phyloP scores from a whole-genome alignment of 1,139 yeast species.

The Blastobotrys malaysiensis region DNA sequence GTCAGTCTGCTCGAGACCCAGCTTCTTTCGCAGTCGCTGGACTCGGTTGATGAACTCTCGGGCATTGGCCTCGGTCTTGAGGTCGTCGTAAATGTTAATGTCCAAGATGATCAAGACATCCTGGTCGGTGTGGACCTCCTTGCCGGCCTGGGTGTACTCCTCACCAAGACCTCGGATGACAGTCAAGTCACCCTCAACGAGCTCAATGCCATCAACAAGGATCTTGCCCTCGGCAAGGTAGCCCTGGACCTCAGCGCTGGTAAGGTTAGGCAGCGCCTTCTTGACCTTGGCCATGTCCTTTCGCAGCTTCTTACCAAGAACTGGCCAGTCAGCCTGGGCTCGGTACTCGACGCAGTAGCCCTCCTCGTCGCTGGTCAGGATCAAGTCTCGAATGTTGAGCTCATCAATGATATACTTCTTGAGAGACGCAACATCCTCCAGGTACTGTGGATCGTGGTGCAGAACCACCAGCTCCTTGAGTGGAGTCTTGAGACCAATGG shows the following conservation, averaged over 20 bases:
- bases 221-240: slow-evolving; percentile 71
- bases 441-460: slow-evolving; percentile 69
- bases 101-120: slow-evolving; percentile 89
- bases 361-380: slow-evolving; percentile 86
- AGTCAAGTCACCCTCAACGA: slow-evolving; percentile 81
- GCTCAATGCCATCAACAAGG: slow-evolving; percentile 81
- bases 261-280: slow-evolving; percentile 78
- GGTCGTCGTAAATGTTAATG: slow-evolving; percentile 78
- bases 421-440: slow-evolving; percentile 73
- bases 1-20: slow-evolving; percentile 90
- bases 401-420: slow-evolving; percentile 80
- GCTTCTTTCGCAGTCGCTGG: slow-evolving; percentile 96
- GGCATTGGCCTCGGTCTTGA: slow-evolving; percentile 89
- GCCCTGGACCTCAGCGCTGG: slow-evolving; percentile 75
- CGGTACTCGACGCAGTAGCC: slow-evolving; percentile 87
- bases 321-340: slow-evolving; percentile 99
- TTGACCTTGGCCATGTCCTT: slow-evolving; percentile 90
- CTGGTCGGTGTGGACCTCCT: slow-evolving; percentile 79
- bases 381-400: slow-evolving; percentile 81
- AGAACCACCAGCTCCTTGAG: slow-evolving; percentile 81
- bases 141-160: slow-evolving; percentile 52
- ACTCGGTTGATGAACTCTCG: slow-evolving; percentile 96
- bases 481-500: slow-evolving; percentile 91
- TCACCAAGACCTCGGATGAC: slow-evolving; percentile 86
- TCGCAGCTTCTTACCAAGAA: slow-evolving; percentile 93